These are phyloP conservation scores for Aegle marmelos DNA, from an alignment of 345 rosid species.

Conservation along the genomic window DNA sequence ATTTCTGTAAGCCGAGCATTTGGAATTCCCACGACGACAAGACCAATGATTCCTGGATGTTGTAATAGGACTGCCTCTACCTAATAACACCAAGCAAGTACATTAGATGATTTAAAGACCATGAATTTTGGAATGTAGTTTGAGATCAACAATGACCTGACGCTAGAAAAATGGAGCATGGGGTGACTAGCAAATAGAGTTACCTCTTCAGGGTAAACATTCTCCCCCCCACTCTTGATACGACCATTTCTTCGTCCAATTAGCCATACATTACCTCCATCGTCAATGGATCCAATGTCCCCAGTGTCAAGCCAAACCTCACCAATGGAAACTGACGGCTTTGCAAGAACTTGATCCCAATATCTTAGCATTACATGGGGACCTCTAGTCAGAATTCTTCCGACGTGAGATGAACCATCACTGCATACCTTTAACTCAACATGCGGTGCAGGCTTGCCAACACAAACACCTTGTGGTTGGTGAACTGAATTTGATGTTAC, in stretches of 20 bases:
- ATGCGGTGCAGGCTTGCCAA: constrained; percentile 85
- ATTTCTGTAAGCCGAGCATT: constrained; percentile 63
- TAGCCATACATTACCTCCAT: constrained; percentile 69
- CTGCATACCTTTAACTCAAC: constrained; percentile 51
- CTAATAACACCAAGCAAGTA: constrained; percentile 26
- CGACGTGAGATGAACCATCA: constrained; percentile 41
- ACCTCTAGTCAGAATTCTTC: constrained; percentile 74
- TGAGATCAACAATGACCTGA: not conserved
- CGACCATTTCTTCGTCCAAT: constrained; percentile 66
- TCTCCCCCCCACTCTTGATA: constrained; percentile 88
- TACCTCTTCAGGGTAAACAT: constrained; percentile 89
- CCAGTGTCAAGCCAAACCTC: constrained; percentile 80
- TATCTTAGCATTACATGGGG: constrained; percentile 78
- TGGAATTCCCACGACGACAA: constrained; percentile 58
- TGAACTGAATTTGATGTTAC: constrained; percentile 7
- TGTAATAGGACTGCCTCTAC: constrained; percentile 54
- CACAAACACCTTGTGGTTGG: constrained; percentile 56
- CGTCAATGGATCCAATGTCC: constrained; percentile 65
- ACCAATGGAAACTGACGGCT: constrained; percentile 19
- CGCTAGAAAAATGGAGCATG: not conserved
- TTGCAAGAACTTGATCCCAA: constrained; percentile 44
- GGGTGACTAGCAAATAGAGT: not conserved
- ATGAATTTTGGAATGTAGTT: not conserved
- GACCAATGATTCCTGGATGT: constrained; percentile 60
- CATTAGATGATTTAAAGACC: not conserved